Evolutionary conservation across 768 basidiomycete species (phyloP).

Genomic region (Kwoniella sp.): DNA sequence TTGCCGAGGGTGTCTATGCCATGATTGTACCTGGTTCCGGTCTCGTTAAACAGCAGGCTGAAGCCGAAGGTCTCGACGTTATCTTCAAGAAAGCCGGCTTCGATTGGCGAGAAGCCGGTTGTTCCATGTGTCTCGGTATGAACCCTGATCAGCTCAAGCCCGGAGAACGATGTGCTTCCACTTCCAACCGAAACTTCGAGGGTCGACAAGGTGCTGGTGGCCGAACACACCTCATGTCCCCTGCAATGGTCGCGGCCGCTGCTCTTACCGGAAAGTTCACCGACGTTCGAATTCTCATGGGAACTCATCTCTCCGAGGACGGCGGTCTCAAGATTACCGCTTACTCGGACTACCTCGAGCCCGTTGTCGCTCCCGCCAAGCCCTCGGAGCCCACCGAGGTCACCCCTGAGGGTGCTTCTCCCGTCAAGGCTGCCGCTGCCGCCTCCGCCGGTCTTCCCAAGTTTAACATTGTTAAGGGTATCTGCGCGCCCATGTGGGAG

Average conservation of each 20-base stretch:
- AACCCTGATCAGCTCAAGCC: constrained; percentile 87
- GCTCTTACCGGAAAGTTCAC: constrained; percentile 81
- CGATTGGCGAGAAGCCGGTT: constrained; percentile 93
- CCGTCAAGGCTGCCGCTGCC: constrained; percentile 46
- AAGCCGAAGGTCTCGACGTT: constrained; percentile 81
- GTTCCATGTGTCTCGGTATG: constrained; percentile 96
- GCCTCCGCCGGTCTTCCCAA: constrained; percentile 59
- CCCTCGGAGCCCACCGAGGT: constrained; percentile 55
- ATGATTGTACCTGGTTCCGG: constrained; percentile 94
- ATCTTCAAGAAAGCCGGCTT: constrained; percentile 89
- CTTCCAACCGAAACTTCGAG: constrained; percentile 91
- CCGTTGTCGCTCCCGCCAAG: constrained; percentile 65
- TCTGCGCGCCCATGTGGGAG: constrained; percentile 76
- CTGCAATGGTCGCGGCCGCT: constrained; percentile 90
- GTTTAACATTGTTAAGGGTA: constrained; percentile 71
- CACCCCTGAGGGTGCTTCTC: constrained; percentile 30
- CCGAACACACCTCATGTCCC: constrained; percentile 82
- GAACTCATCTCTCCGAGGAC: constrained; percentile 58
- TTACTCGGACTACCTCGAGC: constrained; percentile 75
- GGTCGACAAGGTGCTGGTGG: constrained; percentile 85
- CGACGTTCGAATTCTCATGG: constrained; percentile 77
- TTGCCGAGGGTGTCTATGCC: constrained; percentile 72
- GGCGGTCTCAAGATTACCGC: constrained; percentile 69
- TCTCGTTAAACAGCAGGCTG: constrained; percentile 84
- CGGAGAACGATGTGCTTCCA: constrained; percentile 81